Base-by-base conservation (phyloP, 148 eudicot genomes). In the Rhododendron ovatum region DNA sequence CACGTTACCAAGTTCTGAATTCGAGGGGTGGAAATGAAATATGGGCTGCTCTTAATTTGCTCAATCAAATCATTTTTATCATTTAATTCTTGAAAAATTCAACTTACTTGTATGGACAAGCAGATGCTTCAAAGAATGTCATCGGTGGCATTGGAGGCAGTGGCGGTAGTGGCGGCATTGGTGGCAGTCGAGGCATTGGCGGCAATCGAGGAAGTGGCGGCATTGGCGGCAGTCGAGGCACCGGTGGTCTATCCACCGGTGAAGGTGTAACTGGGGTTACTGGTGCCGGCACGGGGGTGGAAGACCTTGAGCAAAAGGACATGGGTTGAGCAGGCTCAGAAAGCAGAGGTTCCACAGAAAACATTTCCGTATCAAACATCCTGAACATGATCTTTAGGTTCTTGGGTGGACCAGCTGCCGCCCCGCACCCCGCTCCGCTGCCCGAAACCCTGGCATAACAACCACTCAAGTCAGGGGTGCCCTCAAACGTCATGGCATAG, bases 291-390 rank as follows among this genome's bases (percentile, higher is more conserved):
- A 76, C 80, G 3, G 95, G 88, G 55, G 86, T 4, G 22, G 84
- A 18, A 15, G 94, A 86, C 9, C 78, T 86, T 5, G 91, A 89
- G 83, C 98, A 97, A 78, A 86, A 90, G 81, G 98, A 84, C 95
- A 88, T 88, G 41, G 98, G 98, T 82, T 94, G 81, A 30, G 92
- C 89, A 69, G 99, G 99, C 88, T 95, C 95, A 86, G 98, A 92
- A 53, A 95, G 87, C 61, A 97, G 88, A 18, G 96, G 93, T 87
- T 97, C 92, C 71, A 90, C 98, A 1, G 87, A 63, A 84, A 92
- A 97, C 90, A 92, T 92, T 33, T 86, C 94, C 91, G 88, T 90
- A 22, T 89, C 93, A 88, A 97, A 95, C 90, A 95, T 87, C 86
- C 89, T 91, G 85, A 95, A 95, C 90, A 93, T 84, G 14, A 91